Evolutionary conservation across 2,329 filamentous ascomycete genomes (phyloP).

Genomic region (Coniella vitis): DNA sequence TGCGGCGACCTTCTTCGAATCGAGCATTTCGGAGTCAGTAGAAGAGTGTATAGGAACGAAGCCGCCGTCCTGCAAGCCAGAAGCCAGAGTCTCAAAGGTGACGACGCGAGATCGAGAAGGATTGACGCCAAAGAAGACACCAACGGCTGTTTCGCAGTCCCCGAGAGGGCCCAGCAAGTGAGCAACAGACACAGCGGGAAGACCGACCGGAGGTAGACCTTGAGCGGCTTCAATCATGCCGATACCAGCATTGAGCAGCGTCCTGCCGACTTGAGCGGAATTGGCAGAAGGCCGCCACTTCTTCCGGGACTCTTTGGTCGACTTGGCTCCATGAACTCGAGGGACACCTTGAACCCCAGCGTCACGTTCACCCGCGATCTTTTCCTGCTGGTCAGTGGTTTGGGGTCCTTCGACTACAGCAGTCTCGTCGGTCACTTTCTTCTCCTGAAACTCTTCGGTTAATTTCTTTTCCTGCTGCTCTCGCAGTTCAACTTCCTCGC

Average conservation of each 20-base stretch:
- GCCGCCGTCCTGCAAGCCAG: slow-evolving; percentile 82
- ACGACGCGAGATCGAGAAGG: slow-evolving; percentile 74
- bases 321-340: slow-evolving; percentile 48
- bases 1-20: slow-evolving; percentile 44
- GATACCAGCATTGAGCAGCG: slow-evolving; percentile 70
- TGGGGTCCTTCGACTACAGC: slow-evolving; percentile 4
- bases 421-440: background rate
- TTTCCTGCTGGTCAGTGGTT: slow-evolving; percentile 35
- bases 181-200: slow-evolving; percentile 68
- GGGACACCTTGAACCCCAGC: slow-evolving; percentile 56
- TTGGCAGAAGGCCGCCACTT: slow-evolving; percentile 58
- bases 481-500: slow-evolving; percentile 29
- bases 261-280: slow-evolving; percentile 46
- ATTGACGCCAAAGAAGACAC: slow-evolving; percentile 87
- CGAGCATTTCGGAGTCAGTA: slow-evolving; percentile 34
- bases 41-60: slow-evolving; percentile 59
- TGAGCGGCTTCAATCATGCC: slow-evolving; percentile 62
- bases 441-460: slow-evolving; percentile 1
- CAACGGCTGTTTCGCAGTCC: slow-evolving; percentile 72
- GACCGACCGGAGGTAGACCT: slow-evolving; percentile 51
- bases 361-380: slow-evolving; percentile 52
- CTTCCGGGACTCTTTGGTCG: slow-evolving; percentile 54
- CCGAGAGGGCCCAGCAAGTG: slow-evolving; percentile 74
- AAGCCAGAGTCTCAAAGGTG: slow-evolving; percentile 82
- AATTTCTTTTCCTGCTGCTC: slow-evolving; percentile 24